Conservation (phyloP, 2,329 filamentous ascomycete genomes). For the Alternaria longipes region DNA sequence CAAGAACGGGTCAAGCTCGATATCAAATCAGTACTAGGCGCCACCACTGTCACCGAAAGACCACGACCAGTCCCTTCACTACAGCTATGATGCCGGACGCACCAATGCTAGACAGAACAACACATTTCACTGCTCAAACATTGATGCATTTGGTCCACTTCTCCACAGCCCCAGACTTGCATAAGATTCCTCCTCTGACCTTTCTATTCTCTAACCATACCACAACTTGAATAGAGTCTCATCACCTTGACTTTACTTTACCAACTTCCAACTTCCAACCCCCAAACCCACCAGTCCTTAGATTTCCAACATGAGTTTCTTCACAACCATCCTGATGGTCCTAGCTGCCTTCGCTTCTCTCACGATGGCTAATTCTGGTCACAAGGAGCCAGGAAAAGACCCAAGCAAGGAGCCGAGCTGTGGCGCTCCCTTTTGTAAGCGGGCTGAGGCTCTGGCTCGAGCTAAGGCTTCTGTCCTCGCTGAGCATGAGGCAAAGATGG, state of each 20-base stretch:
- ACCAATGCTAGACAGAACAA: neutral
- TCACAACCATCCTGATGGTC: neutral
- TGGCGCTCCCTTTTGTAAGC: slow-evolving; percentile 15
- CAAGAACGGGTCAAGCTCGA: neutral
- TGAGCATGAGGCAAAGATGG: neutral
- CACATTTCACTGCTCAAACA: neutral
- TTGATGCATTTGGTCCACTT: neutral
- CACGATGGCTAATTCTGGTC: neutral
- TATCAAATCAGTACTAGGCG: neutral
- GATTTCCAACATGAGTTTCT: neutral
- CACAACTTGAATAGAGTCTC: neutral
- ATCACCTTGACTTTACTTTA: neutral
- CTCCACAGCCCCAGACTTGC: neutral
- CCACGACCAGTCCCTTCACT: neutral
- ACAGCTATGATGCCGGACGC: no score
- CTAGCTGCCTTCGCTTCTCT: neutral
- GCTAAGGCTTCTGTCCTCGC: neutral
- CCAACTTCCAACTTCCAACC: neutral
- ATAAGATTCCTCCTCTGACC: neutral
- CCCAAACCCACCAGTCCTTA: neutral
- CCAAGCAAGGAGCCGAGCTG: slow-evolving; percentile 1
- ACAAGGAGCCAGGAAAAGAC: neutral
- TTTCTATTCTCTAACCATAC: neutral
- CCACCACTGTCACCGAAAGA: neutral
- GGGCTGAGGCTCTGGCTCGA: neutral